Conservation (phyloP, 2,329 filamentous ascomycete genomes). For the Dendryphion nanum region DNA sequence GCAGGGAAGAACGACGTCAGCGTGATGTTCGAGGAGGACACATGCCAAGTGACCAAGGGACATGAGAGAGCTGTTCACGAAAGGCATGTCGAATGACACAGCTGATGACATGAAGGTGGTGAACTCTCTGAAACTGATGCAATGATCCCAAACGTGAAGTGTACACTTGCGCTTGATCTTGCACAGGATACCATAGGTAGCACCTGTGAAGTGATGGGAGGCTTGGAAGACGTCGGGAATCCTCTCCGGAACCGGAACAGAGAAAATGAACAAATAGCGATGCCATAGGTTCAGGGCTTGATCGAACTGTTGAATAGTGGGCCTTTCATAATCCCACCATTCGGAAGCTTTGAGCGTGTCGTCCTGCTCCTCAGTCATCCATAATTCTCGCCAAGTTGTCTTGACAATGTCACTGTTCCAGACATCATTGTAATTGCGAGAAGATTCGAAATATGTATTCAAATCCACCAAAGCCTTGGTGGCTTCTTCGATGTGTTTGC, state of each 20-base stretch:
- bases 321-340: conserved; percentile 40
- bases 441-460: conserved; percentile 38
- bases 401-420: conserved; percentile 42
- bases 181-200: conserved; percentile 57
- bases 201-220: conserved; percentile 57
- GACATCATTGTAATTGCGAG: conserved; percentile 38
- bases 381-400: conserved; percentile 38
- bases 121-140: conserved; percentile 56
- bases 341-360: conserved; percentile 30
- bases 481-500: conserved; percentile 23
- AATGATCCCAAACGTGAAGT: conserved; percentile 59
- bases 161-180: conserved; percentile 57
- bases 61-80: conserved; percentile 24
- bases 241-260: conserved; percentile 50
- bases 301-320: conserved; percentile 40
- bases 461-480: conserved; percentile 27
- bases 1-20: conserved; percentile 43
- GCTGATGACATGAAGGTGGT: conserved; percentile 22
- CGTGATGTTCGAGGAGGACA: conserved; percentile 41
- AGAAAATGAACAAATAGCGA: conserved; percentile 50
- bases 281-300: conserved; percentile 41
- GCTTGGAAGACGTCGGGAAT: conserved; percentile 57
- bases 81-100: conserved; percentile 23
- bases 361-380: conserved; percentile 35
- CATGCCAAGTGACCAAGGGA: conserved; percentile 22